Percentiles rank a stretch among this genome's conserved stretches.
phyloP scores from a whole-genome alignment of 345 rosid genomes.

The Populus davidiana region DNA sequence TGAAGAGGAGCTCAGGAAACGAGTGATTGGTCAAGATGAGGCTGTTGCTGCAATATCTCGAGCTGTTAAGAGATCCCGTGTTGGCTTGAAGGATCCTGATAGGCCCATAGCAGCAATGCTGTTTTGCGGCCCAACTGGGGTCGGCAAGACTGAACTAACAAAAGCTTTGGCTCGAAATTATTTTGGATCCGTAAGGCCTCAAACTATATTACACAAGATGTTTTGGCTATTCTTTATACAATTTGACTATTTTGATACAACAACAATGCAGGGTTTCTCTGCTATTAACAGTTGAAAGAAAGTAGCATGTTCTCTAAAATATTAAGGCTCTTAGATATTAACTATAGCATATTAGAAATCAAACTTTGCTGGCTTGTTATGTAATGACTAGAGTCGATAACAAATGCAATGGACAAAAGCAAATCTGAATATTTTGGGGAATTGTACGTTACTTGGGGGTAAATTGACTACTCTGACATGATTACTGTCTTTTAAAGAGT shows the following conservation, averaged over 20 bases:
- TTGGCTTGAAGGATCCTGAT: constrained; percentile 82
- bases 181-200: constrained; percentile 79
- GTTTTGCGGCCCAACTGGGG: constrained; percentile 98
- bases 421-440: not conserved
- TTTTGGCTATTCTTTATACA: not conserved
- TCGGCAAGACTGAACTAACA: constrained; percentile 92
- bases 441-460: not conserved
- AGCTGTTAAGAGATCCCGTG: constrained; percentile 92
- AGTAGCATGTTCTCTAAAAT: not conserved
- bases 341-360: not conserved
- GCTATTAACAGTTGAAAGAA: not conserved
- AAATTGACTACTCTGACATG: not conserved
- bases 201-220: not conserved
- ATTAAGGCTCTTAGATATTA: not conserved
- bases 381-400: not conserved
- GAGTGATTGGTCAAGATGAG: constrained; percentile 95
- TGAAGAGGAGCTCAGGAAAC: constrained; percentile 67
- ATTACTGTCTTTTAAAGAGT: not conserved
- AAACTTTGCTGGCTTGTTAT: not conserved
- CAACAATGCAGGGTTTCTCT: not conserved
- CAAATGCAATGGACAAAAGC: not conserved
- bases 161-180: constrained; percentile 83
- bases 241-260: not conserved
- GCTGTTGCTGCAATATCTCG: constrained; percentile 89
- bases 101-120: constrained; percentile 96